Evolutionary conservation across 2,329 filamentous ascomycete genomes (phyloP), one percentile per base, ranked within the genome.

Genomic region (Phaeomoniella chlamydospora): DNA sequence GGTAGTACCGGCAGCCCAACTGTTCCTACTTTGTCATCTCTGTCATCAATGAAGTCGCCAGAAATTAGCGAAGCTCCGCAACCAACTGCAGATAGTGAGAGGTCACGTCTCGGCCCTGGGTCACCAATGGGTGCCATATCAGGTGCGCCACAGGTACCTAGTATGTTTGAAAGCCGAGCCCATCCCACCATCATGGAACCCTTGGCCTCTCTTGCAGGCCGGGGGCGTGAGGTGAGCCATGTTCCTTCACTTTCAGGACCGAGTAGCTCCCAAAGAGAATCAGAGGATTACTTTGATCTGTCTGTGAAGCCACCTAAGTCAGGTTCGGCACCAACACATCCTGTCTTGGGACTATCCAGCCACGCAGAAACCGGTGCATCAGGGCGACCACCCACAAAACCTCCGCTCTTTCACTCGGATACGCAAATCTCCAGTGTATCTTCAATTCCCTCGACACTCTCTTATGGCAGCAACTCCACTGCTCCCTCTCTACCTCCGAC

Each of bases 1-100:
- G 45, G 45, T 17, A 48, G 46, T 34, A 9, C 22, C n/a, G 22
- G 22, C 22, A 26, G 22, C n/a, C 22, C 22, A 9, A 26, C n/a
- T 26, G 22, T 26, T 26, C 22, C 22, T 9, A 26, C 22, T 26
- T 26, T 26, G 22, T 26, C 22, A 26, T 9, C 22, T n/a, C 22
- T 26, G 9, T 26, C 22, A 9, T 26, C 22, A 26, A 36, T 34
- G 11, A 46, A 39, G 36, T 45, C 44, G 13, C 13, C 38, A 12
- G 44, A 46, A 15, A 33, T 37, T 3, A 35, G 35, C 17, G 38
- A 34, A 4, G 42, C 44, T 10, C 29, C 29, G 10, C n/a, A 17
- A 32, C 31, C 31, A 17, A 32, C 31, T 10, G 31, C 15, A 10
- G n/a, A 6, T 14, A 6, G 37, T 18, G 37, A 38, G 15, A 44